phyloP scores from a whole-genome alignment of 768 basidiomycete species.

The Lentinula guzmanii region DNA sequence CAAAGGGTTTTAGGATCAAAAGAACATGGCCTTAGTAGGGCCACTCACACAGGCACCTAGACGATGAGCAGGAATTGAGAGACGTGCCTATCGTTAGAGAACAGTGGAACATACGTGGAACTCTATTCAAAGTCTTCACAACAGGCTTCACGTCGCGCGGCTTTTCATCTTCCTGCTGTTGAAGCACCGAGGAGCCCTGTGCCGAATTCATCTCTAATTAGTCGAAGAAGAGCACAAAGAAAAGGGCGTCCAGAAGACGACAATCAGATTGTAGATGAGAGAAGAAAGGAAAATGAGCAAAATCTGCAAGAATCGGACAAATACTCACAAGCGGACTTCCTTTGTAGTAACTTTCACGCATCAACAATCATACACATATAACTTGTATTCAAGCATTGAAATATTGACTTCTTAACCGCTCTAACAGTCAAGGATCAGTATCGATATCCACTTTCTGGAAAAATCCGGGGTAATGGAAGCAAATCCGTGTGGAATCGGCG shows the following conservation, averaged over 20 bases:
- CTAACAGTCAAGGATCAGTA: neutral
- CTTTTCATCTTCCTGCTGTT: constrained; percentile 65
- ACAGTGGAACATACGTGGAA: constrained; percentile 60
- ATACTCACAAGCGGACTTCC: neutral
- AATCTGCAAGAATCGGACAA: neutral
- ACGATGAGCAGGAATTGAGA: constrained; percentile 12
- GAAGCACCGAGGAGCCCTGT: constrained; percentile 22
- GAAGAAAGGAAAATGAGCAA: neutral
- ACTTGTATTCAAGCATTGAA: neutral
- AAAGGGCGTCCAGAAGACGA: neutral
- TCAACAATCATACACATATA: neutral
- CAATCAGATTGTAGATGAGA: neutral
- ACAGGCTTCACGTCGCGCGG: constrained; percentile 60
- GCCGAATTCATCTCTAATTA: constrained; percentile 1
- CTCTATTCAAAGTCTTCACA: constrained; percentile 77
- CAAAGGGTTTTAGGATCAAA: constrained; percentile 11
- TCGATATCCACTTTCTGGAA: neutral
- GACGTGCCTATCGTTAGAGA: constrained; percentile 8
- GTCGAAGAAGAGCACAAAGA: neutral
- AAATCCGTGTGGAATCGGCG: neutral
- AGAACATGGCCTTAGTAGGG: neutral
- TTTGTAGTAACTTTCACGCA: constrained; percentile 3
- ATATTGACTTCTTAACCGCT: neutral
- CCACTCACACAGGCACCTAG: constrained; percentile 75
- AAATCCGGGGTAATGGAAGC: neutral